Conservation (phyloP, 108 stramenopile genomes). For the Skeletonema grethae region DNA sequence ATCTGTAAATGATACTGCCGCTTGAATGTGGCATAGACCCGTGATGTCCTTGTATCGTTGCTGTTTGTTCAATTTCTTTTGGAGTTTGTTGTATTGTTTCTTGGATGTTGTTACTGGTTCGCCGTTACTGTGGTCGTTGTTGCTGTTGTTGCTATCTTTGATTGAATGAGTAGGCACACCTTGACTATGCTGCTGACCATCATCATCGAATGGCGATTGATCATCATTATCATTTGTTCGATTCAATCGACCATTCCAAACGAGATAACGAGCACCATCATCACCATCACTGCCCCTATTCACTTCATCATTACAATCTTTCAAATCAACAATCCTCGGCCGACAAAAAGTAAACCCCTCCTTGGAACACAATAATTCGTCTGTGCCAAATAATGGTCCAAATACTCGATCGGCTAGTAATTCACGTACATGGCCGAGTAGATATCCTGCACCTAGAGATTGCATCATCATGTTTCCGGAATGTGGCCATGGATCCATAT, state of each 20-base stretch:
- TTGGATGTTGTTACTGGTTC: slow-evolving; percentile 4
- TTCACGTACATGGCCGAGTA: slow-evolving; percentile 56
- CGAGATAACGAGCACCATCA: background rate
- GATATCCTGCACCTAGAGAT: slow-evolving; percentile 65
- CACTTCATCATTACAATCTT: background rate
- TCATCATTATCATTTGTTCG: no score
- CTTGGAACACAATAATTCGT: slow-evolving; percentile 56
- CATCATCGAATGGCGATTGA: no score
- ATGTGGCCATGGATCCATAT: slow-evolving; percentile 57
- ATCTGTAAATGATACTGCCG: slow-evolving; percentile 49
- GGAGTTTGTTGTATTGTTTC: slow-evolving; percentile 12
- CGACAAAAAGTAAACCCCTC: slow-evolving; percentile 70
- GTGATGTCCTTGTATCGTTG: slow-evolving; percentile 33
- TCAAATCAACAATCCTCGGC: slow-evolving; percentile 36
- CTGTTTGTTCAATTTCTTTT: slow-evolving; percentile 25
- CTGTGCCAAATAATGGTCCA: slow-evolving; percentile 61
- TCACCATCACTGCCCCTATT: background rate
- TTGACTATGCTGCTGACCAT: slow-evolving; percentile 42
- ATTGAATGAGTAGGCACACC: slow-evolving; percentile 13
- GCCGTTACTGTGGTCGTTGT: background rate
- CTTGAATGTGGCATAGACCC: slow-evolving; percentile 51
- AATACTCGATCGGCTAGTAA: slow-evolving; percentile 61
- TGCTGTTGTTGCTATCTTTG: background rate
- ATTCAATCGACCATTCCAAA: background rate
- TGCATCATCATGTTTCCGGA: slow-evolving; percentile 59